Conservation (phyloP, 2,329 filamentous ascomycete species). For the Passalora sequoiae region DNA sequence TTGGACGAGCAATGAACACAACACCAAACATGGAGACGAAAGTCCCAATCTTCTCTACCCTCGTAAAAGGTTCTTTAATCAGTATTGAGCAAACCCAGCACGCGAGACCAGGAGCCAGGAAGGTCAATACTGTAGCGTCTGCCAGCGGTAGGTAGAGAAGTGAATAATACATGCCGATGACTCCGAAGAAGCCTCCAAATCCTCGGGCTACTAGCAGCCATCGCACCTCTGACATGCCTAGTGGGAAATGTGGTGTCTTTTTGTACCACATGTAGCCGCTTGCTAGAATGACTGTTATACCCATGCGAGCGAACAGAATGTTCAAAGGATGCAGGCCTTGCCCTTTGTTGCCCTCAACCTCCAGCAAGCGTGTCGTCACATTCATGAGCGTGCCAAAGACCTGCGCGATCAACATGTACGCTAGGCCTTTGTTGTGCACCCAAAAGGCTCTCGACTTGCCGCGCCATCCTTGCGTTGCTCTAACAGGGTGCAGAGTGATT, state of each 20-base stretch:
- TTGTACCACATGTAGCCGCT: conserved; percentile 65
- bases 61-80: conserved; percentile 71
- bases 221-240: conserved; percentile 63
- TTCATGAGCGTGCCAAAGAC: conserved; percentile 85
- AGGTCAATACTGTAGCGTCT: conserved; percentile 85
- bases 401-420: conserved; percentile 69
- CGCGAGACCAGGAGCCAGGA: conserved; percentile 71
- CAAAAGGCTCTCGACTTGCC: conserved; percentile 44
- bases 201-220: conserved; percentile 64
- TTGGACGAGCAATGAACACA: conserved; percentile 72
- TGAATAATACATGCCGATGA: conserved; percentile 72
- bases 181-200: conserved; percentile 66
- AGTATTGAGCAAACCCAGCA: conserved; percentile 75
- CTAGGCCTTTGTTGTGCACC: conserved; percentile 64
- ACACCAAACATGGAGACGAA: conserved; percentile 73
- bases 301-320: conserved; percentile 75
- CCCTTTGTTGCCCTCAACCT: conserved; percentile 60
- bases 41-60: conserved; percentile 69
- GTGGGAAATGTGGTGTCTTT: conserved; percentile 62
- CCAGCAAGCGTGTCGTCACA: conserved; percentile 68
- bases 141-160: conserved; percentile 75
- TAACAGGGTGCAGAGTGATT: background rate
- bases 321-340: conserved; percentile 76
- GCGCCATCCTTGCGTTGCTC: conserved; percentile 16
- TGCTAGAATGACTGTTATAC: conserved; percentile 63